Conservation (phyloP, 257 asterid genomes). For the Coffea eugenioides region DNA sequence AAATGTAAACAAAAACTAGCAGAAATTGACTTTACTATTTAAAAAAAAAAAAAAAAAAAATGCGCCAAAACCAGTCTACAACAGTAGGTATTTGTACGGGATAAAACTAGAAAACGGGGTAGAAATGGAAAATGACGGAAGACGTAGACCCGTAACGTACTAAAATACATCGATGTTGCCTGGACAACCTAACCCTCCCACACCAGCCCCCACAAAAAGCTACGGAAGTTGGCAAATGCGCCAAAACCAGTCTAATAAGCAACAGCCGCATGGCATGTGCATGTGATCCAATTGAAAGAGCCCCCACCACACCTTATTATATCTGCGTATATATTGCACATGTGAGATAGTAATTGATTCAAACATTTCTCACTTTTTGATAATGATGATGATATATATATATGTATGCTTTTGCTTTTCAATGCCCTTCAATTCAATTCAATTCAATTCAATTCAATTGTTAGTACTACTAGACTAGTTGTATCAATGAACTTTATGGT, state of each 20-base stretch:
- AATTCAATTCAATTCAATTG: not conserved
- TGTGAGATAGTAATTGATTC: constrained; percentile 11
- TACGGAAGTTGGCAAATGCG: constrained; percentile 3
- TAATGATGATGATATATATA: not conserved
- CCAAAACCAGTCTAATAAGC: constrained; percentile 25
- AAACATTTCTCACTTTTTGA: constrained; percentile 13
- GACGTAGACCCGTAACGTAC: not conserved
- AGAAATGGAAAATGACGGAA: not conserved
- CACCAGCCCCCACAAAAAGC: not conserved
- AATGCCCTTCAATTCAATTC: not conserved
- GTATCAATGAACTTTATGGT: not conserved
- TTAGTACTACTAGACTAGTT: not conserved
- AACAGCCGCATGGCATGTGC: constrained; percentile 29
- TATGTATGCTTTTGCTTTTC: constrained; percentile 17
- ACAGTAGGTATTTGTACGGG: not conserved
- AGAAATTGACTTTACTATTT: no score
- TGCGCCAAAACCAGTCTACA: no score
- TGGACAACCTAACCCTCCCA: not conserved
- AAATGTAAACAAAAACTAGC: no score
- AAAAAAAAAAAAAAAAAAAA: no score
- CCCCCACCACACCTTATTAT: constrained; percentile 4
- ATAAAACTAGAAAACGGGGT: not conserved
- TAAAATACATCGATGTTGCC: not conserved
- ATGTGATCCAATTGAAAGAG: constrained; percentile 22
- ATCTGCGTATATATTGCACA: constrained; percentile 4